Conservation (phyloP, 2,329 filamentous ascomycete species). For the Paraphoma chrysanthemicola region DNA sequence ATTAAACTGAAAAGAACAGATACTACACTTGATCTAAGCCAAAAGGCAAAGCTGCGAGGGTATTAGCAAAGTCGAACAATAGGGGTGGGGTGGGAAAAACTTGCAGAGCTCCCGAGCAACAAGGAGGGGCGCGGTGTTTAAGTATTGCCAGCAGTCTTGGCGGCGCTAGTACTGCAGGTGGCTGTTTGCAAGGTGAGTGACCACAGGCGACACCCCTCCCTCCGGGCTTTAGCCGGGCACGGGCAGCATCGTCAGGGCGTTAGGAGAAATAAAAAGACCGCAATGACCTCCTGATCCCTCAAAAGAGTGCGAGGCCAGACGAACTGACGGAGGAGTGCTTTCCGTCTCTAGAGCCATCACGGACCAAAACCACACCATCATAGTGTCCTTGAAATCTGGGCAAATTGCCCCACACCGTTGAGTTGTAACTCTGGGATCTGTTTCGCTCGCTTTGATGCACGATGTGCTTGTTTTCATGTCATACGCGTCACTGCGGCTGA, state of each 20-base stretch:
- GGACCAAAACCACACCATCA: too few species aligned
- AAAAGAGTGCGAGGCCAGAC: too few species aligned
- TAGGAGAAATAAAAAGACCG: too few species aligned
- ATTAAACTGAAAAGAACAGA: constrained; percentile 98
- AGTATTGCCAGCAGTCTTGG: not conserved
- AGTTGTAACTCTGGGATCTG: too few species aligned
- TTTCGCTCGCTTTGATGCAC: too few species aligned
- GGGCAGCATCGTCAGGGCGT: not conserved
- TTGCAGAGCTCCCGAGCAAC: not conserved
- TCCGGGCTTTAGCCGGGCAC: not conserved
- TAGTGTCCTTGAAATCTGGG: too few species aligned
- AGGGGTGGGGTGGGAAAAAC: not conserved
- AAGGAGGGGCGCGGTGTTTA: not conserved
- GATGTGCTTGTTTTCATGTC: too few species aligned
- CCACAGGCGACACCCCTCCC: not conserved
- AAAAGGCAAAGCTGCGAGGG: constrained; percentile 15
- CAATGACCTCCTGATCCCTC: too few species aligned
- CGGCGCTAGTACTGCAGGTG: not conserved
- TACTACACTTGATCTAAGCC: constrained; percentile 57
- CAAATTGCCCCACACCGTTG: too few species aligned
- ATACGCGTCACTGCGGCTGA: too few species aligned
- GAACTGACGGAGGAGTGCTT: too few species aligned
- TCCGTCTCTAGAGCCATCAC: too few species aligned
- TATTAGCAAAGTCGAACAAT: not conserved
- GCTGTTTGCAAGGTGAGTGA: not conserved